Evolutionary conservation across 345 rosid species (phyloP), one percentile per base, ranked within the genome.

Genomic region (Lepidium sativum): DNA sequence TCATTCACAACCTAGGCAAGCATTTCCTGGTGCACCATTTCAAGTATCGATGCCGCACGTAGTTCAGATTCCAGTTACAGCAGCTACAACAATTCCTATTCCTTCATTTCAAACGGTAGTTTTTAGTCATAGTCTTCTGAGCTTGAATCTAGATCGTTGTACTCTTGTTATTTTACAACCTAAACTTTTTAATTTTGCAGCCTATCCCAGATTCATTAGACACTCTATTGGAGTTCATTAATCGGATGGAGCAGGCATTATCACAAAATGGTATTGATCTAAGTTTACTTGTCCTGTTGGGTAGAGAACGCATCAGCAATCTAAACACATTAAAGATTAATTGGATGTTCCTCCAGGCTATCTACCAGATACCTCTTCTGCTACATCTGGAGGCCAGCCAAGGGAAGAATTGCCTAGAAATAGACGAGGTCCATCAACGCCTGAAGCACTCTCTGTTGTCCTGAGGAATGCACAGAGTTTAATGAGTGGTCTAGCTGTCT

Each of bases 121-220:
- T 43, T 54, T 40, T 27, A 67, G 16, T 54, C 38, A 2, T 60
- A 17, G 23, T 50, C 33, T n/a, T 33, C 40, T 40, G 21, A 66
- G 41, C 25, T 53, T 7, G 49, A 14, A n/a, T 27, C 25, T 37
- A 6, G 21, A 35, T 5, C 1, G 57, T 67, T 41, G 14, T 45
- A 66, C 27, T 63, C 31, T 32, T 49, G 53, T 62, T 55, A 33
- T 45, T 47, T 60, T 32, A 32, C 29, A 31, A 1, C 51, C 14
- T 6, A 44, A 27, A 12, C 32, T 68, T 18, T 61, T 56, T 55
- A 12, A 48, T 60, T 63, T 65, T 77, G 54, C 85, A 94, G 97
- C 95, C 97, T 44, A 85, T 88, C 58, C 96, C 92, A 2, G 91
- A 90, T 81, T 86, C 97, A 20, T 47, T 94, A 71, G 84, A 67